Percentiles rank a stretch among this genome's conserved stretches.
Evolutionary conservation across 768 basidiomycete genomes (phyloP).

Genomic region (Mycena leptocephala): DNA sequence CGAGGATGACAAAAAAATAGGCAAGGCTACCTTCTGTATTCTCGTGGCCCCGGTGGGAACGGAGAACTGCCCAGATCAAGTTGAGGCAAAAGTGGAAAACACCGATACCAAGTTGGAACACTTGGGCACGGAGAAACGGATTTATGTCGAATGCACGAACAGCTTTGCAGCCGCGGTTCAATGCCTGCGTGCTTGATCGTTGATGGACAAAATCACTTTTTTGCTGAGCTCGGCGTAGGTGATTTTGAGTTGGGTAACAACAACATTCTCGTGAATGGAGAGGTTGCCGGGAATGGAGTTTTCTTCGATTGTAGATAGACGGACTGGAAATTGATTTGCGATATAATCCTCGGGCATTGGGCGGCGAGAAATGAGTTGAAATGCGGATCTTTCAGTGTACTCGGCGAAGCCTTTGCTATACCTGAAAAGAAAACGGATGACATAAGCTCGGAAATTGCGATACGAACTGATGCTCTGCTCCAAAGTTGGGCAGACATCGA

Average conservation of each 20-base stretch:
- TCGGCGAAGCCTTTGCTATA: background rate
- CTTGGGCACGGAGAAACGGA: too few species aligned
- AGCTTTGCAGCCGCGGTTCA: background rate
- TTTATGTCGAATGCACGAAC: too few species aligned
- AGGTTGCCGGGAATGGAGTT: conserved; percentile 51
- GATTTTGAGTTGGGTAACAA: background rate
- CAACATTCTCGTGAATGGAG: conserved; percentile 40
- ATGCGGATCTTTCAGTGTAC: background rate
- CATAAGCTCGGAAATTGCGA: conserved; percentile 8
- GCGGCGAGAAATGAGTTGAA: conserved; percentile 38
- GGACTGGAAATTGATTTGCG: conserved; percentile 43
- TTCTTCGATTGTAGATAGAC: conserved; percentile 42
- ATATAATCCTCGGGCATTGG: conserved; percentile 39
- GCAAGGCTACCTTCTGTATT: conserved; percentile 43
- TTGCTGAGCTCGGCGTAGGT: background rate
- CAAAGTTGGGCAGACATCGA: too few species aligned
- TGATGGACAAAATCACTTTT: background rate
- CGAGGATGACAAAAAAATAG: conserved; percentile 44
- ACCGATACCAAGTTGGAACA: too few species aligned
- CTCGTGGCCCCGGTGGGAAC: conserved; percentile 47
- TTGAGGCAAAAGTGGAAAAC: conserved; percentile 54
- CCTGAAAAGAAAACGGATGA: conserved; percentile 13
- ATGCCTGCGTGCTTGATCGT: conserved; percentile 11
- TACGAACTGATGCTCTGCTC: too few species aligned
- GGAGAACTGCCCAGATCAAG: conserved; percentile 49